Evolutionary conservation across 2,329 filamentous ascomycete genomes (phyloP).

Genomic region (Scedosporium apiospermum): DNA sequence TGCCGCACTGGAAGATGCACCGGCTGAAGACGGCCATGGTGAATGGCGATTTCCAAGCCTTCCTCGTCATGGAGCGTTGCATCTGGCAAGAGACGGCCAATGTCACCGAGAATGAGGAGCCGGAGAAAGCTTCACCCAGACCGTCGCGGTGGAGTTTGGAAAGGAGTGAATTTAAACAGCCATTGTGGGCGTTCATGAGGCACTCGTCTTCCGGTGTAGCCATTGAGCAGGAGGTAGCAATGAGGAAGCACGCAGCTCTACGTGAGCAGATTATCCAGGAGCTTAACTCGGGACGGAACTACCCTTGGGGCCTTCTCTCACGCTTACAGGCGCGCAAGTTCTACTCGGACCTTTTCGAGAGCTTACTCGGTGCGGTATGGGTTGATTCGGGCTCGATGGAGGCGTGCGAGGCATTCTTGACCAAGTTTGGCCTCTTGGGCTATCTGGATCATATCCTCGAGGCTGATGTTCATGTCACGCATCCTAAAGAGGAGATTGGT

Average conservation of each 20-base stretch:
- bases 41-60: constrained; percentile 73
- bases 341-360: constrained; percentile 76
- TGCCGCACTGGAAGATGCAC: constrained; percentile 57
- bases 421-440: constrained; percentile 53
- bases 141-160: constrained; percentile 1
- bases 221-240: constrained; percentile 31
- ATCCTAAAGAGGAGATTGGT: constrained; percentile 62
- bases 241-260: constrained; percentile 36
- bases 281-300: constrained; percentile 41
- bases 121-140: constrained; percentile 5
- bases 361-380: constrained; percentile 72
- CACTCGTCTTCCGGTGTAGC: constrained; percentile 40
- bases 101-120: constrained; percentile 9
- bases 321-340: constrained; percentile 63
- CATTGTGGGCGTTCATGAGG: constrained; percentile 64
- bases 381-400: constrained; percentile 62
- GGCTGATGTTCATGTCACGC: constrained; percentile 45
- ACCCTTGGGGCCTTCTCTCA: constrained; percentile 70
- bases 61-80: constrained; percentile 54
- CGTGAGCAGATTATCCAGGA: constrained; percentile 37
- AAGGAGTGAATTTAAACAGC: constrained; percentile 18
- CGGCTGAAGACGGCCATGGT: constrained; percentile 64
- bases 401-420: constrained; percentile 50
- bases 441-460: constrained; percentile 54
- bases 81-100: constrained; percentile 13